These are phyloP conservation scores for Annulohypoxylon truncatum DNA, from an alignment of 2,329 filamentous ascomycete species.

Conservation along the genomic window DNA sequence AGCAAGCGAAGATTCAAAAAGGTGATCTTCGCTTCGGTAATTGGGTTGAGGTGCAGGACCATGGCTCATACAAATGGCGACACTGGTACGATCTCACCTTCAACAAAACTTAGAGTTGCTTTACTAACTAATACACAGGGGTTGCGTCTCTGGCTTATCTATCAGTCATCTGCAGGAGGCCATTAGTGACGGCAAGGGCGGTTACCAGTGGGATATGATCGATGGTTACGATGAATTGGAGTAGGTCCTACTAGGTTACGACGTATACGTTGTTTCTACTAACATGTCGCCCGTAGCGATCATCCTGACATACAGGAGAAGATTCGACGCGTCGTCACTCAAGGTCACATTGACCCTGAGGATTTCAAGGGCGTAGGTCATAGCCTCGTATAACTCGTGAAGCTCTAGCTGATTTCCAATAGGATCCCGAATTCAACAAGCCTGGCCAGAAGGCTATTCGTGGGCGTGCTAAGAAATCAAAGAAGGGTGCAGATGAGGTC, in stretches of 20 bases:
- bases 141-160: conserved; percentile 84
- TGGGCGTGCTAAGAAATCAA: conserved; percentile 52
- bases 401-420: conserved; percentile 25
- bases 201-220: conserved; percentile 72
- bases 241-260: conserved; percentile 51
- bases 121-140: conserved; percentile 66
- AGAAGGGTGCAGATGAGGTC: conserved; percentile 51
- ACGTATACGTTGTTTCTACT: conserved; percentile 2
- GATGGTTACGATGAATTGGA: conserved; percentile 84
- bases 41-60: conserved; percentile 72
- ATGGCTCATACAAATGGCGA: conserved; percentile 79
- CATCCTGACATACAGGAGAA: conserved; percentile 76
- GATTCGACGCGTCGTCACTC: conserved; percentile 74
- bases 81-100: conserved; percentile 75
- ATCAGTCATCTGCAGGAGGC: conserved; percentile 72
- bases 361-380: conserved; percentile 88
- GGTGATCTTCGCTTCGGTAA: conserved; percentile 81
- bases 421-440: conserved; percentile 81
- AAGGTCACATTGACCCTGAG: conserved; percentile 84
- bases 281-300: conserved; percentile 49
- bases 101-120: not conserved
- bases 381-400: conserved; percentile 13
- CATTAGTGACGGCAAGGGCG: conserved; percentile 59
- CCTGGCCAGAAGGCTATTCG: conserved; percentile 75
- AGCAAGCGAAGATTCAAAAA: conserved; percentile 77